Percentiles rank a stretch among this genome's conserved stretches.
phyloP scores from a whole-genome alignment of 495 filamentous ascomycete genomes.

The Lindgomyces ingoldianus region DNA sequence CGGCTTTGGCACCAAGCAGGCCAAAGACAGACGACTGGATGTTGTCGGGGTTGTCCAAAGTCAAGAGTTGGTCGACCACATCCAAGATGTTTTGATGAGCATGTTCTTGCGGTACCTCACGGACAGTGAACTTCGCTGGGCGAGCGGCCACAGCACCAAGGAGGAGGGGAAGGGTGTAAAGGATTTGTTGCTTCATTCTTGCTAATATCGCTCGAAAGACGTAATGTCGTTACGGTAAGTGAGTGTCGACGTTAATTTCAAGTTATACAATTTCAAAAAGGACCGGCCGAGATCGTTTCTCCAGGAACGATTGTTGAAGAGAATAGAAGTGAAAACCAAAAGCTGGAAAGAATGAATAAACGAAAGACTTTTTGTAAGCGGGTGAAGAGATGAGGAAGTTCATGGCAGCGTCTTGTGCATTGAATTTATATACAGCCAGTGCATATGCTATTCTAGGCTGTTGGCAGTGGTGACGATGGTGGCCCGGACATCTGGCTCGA shows the following conservation, averaged over 20 bases:
- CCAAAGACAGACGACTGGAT: slow-evolving; percentile 64
- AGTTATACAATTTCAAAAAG: slow-evolving; percentile 27
- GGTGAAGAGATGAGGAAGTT: slow-evolving; percentile 8
- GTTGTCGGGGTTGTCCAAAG: slow-evolving; percentile 61
- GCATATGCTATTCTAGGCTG: not conserved
- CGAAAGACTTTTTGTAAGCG: slow-evolving; percentile 30
- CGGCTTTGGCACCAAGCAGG: slow-evolving; percentile 63
- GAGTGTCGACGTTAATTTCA: too few relatives aligned
- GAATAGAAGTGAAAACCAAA: slow-evolving; percentile 23
- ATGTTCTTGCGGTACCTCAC: slow-evolving; percentile 63
- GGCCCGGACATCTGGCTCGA: not conserved
- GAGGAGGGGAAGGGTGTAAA: slow-evolving; percentile 32
- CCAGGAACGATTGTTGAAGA: slow-evolving; percentile 38
- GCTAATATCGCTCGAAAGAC: slow-evolving; percentile 8
- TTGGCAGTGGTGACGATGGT: slow-evolving; percentile 2
- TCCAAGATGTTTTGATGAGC: slow-evolving; percentile 60
- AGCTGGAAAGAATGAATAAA: slow-evolving; percentile 12
- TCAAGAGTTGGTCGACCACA: slow-evolving; percentile 50
- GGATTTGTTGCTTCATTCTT: slow-evolving; percentile 35
- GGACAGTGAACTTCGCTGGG: slow-evolving; percentile 38
- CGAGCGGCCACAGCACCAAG: slow-evolving; percentile 17
- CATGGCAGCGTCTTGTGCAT: slow-evolving; percentile 8
- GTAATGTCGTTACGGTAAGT: not conserved
- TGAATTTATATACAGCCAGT: slow-evolving; percentile 29
- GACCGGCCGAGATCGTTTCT: slow-evolving; percentile 38